Base-by-base conservation (phyloP, 1,284 basidiomycete genomes). In the Cutaneotrichosporon cavernicola region DNA sequence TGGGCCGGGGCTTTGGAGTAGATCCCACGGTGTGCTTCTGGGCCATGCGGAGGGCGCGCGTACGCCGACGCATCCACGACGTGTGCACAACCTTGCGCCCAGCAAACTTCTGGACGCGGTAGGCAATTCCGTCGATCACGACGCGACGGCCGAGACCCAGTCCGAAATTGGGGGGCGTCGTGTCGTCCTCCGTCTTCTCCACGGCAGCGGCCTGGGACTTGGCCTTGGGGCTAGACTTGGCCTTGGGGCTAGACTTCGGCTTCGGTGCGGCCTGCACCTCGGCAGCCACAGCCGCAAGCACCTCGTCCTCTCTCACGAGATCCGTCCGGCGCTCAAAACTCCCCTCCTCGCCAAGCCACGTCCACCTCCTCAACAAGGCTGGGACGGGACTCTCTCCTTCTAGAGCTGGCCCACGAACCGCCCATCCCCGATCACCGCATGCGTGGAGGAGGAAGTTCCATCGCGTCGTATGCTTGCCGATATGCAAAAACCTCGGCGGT, bases 381-480 rank as follows among this genome's bases (percentile, higher is more conserved):
- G 56, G 56, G 8, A 58, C 56, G 40, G 16, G 31, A 7, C 34
- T 53, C 14, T 53, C 58, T 9, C 14, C 47, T 7, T 22, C 36
- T n/a, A 36, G 18, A 22, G n/a, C 22, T 6, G n/a, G 30, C 9
- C 26, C 58, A 6, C 58, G 58, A 13, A 13, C 47, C 8, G 40
- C 61, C 65, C 65, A 66, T 2, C 65, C 65, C n/a, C 55, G 49
- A 26, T 52, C 26, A 7, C 18, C 32, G 18, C 61, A 9, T 11
- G 11, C 22, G 58, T 63, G 53, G 43, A 63, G 30, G 34, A 49
- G 36, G 8, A 50, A 34, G 14, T 63, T 51, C 62, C 61, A 66
- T 16, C 65, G 58, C 31, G 50, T n/a, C 47, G 36, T n/a, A 26
- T 63, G 32, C 2, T 40, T 31, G 3, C 65, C 65, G 18, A 63